Conservation (phyloP, 2,329 filamentous ascomycete genomes). For the Berkeleyomyces basicola region DNA sequence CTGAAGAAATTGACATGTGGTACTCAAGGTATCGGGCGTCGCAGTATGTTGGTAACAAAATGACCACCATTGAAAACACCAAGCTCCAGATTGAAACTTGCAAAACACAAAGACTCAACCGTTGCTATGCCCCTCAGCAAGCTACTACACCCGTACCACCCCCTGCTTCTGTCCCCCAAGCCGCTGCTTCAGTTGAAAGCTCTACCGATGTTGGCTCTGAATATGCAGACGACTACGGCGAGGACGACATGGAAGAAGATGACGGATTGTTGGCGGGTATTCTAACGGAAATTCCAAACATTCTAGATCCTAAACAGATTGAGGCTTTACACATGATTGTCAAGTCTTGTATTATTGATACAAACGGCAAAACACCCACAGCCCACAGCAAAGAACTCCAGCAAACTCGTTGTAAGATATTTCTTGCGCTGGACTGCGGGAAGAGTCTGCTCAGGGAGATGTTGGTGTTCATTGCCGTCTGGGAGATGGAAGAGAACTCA, state of each 20-base stretch:
- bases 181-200: slow-evolving; percentile 5
- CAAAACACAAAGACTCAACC: slow-evolving; percentile 23
- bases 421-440: slow-evolving; percentile 78
- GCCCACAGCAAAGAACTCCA: slow-evolving; percentile 53
- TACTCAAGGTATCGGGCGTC: slow-evolving; percentile 24
- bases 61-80: slow-evolving; percentile 44
- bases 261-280: slow-evolving; percentile 69
- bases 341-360: slow-evolving; percentile 82
- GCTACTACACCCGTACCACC: slow-evolving; percentile 6
- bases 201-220: slow-evolving; percentile 11
- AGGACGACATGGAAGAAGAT: slow-evolving; percentile 50
- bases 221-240: slow-evolving; percentile 27
- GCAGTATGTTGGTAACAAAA: slow-evolving; percentile 17
- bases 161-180: neutral
- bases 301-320: slow-evolving; percentile 85
- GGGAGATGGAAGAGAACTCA: slow-evolving; percentile 86
- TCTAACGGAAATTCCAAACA: slow-evolving; percentile 84
- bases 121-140: slow-evolving; percentile 6
- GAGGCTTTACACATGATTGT: slow-evolving; percentile 95
- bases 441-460: slow-evolving; percentile 79
- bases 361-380: slow-evolving; percentile 31
- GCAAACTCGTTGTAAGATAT: slow-evolving; percentile 74
- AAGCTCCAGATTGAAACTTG: slow-evolving; percentile 42
- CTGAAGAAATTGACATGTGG: slow-evolving; percentile 48
- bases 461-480: slow-evolving; percentile 89